Evolutionary conservation across 1,284 basidiomycete genomes (phyloP), one percentile per base, ranked within the genome.

Genomic region (Irpex rosettiformis): DNA sequence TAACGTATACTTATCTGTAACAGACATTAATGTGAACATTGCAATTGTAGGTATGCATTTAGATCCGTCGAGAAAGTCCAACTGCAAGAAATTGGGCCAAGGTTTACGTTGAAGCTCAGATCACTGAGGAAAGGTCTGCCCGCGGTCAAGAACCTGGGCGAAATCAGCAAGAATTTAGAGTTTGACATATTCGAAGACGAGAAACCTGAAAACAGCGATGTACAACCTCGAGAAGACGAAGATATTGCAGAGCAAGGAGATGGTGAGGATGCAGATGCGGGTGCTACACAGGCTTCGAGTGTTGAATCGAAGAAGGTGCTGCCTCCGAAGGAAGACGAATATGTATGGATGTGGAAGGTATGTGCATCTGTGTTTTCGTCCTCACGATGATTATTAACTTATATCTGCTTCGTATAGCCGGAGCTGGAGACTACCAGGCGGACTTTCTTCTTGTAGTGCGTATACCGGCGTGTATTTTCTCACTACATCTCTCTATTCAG

Each of bases 81-180:
- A 16, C 76, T 99, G 54, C 97, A 99, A 73, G 97, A 99, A 73
- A 99, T 99, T 62, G 97, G 97, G 0, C 97, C 97, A 3, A 85
- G 96, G 27, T 98, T 99, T 71, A 99, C 97, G 0, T 79, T 99
- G 18, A 99, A 99, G 76, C 76, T 99, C 58, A 79, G 90, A 30
- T 96, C 89, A 79, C 73, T 99, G 62, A 88, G 92, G 69, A 93
- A 93, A 67, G 94, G 94, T 10, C 77, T 96, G 29, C 96, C 96
- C 0, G 85, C 88, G 4, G 91, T 94, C 22, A 77, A 83, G 67
- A 80, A 78, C 67, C 78, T 86, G 61, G 88, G 86, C 21, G 84
- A 86, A 58, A 75, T 78, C 13, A 76, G 84, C 1, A 78, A 79
- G 61, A 72, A 80, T 13, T 67, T 91, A 27, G 77, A 86, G 65